These are phyloP conservation scores for Septoria petroselini DNA, from an alignment of 2,329 filamentous ascomycete genomes.

Conservation along the genomic window DNA sequence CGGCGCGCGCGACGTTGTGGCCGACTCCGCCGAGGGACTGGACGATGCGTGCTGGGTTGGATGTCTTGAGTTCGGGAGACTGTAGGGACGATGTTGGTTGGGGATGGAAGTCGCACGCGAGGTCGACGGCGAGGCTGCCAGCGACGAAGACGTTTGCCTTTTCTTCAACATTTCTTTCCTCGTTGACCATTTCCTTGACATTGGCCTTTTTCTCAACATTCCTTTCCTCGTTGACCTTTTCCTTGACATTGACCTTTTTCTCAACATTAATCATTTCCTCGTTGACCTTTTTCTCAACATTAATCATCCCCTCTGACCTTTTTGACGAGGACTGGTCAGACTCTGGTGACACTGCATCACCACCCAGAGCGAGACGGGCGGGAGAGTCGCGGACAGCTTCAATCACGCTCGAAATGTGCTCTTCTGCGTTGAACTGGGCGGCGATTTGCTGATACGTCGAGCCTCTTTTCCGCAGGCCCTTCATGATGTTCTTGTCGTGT, in stretches of 20 bases:
- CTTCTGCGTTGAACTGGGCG: constrained; percentile 1
- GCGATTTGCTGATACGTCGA: constrained; percentile 5
- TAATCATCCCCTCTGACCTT: too few species aligned
- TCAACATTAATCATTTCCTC: too few species aligned
- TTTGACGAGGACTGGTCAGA: too few species aligned
- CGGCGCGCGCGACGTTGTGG: constrained; percentile 83
- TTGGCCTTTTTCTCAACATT: too few species aligned
- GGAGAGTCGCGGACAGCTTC: constrained; percentile 11
- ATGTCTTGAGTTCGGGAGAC: constrained; percentile 65
- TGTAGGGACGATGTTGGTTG: constrained; percentile 39
- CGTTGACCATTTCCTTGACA: too few species aligned
- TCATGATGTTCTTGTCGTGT: constrained; percentile 9
- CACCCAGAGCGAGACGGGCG: constrained; percentile 1
- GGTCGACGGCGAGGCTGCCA: constrained; percentile 69
- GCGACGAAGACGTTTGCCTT: constrained; percentile 73
- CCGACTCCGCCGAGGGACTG: constrained; percentile 89
- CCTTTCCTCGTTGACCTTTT: too few species aligned
- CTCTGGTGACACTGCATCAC: not conserved
- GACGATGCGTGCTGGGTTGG: constrained; percentile 76
- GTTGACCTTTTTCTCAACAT: too few species aligned
- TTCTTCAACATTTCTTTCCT: too few species aligned
- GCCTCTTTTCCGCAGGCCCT: constrained; percentile 11
- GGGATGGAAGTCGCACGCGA: constrained; percentile 28
- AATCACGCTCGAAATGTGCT: constrained; percentile 5
- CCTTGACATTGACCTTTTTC: too few species aligned